Evolutionary conservation across 129 eudicot species (phyloP), one percentile per base, ranked within the genome.

Genomic region (Centaurea solstitialis): DNA sequence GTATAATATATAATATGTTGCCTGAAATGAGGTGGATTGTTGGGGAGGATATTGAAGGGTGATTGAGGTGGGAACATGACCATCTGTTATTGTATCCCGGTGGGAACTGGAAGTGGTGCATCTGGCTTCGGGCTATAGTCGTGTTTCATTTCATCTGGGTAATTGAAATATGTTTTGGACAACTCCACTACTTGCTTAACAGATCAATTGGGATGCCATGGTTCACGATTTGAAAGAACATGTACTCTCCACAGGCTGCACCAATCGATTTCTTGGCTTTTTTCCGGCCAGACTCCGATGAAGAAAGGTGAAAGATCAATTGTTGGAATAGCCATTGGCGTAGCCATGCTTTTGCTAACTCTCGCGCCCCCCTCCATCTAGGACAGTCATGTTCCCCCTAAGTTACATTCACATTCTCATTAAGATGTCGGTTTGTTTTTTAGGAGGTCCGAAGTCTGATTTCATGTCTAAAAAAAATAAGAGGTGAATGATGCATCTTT

Each of bases 161-260:
- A 79, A 3, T 26, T 76, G 11, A 87, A 90, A 40, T 84, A 90
- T 9, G 65, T 80, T 83, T 84, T 86, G 0, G 90, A 86, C 12
- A 90, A 76, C 8, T 84, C 72, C 80, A 88, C 53, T 17, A 87
- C 86, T 41, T 65, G 85, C 80, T 47, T 77, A 85, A 84, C 2
- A 88, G 78, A 21, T 90, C 88, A 13, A 83, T 77, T 13, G 94
- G 94, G 3, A 90, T 82, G 39, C 94, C 94, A 17, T 88, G 92
- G 85, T 90, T 90, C 41, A 82, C 83, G 38, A 86, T 79, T 43
- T 88, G 95, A 53, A 90, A 90, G 65, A 84, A 86, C 2, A 92
- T 89, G 41, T 86, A 88, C 2, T 83, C 82, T 0, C 39, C 20
- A 26, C 94, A 87, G 38, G 91, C 90, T 72, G 81, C 67, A 9